A percentile compares a stretch with the other conserved stretches of the same genome.
Conservation (phyloP, 257 asterid species). For the Leonotis leonurus region DNA sequence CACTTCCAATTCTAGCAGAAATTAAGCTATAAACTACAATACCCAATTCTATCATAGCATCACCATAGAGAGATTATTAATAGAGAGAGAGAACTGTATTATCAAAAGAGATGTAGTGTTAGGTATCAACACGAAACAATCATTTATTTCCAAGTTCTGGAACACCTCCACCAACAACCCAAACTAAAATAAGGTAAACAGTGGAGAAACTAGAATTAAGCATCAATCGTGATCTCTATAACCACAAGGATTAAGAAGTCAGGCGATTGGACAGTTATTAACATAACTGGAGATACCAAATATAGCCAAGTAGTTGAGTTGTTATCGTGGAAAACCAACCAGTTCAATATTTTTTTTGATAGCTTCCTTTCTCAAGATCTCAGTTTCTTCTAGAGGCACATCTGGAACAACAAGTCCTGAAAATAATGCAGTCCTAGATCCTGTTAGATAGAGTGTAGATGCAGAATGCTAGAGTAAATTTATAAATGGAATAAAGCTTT, state of each 20-base stretch:
- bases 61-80: not conserved
- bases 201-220: not conserved
- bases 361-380: conserved; percentile 76
- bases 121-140: no score
- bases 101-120: no score
- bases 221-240: not conserved
- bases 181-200: not conserved
- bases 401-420: conserved; percentile 92
- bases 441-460: not conserved
- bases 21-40: no score
- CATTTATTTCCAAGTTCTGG: no score
- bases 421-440: conserved; percentile 9
- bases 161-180: not conserved
- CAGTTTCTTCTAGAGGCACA: conserved; percentile 86
- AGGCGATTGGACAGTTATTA: no score
- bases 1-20: no score
- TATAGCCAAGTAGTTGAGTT: no score
- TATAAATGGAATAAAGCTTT: not conserved
- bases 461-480: not conserved
- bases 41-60: not conserved
- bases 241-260: not conserved
- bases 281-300: no score
- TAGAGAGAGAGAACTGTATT: not conserved
- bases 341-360: conserved; percentile 53
- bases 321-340: conserved; percentile 57